phyloP scores from a whole-genome alignment of 2,329 filamentous ascomycete genomes.

The Penicillium sp. region DNA sequence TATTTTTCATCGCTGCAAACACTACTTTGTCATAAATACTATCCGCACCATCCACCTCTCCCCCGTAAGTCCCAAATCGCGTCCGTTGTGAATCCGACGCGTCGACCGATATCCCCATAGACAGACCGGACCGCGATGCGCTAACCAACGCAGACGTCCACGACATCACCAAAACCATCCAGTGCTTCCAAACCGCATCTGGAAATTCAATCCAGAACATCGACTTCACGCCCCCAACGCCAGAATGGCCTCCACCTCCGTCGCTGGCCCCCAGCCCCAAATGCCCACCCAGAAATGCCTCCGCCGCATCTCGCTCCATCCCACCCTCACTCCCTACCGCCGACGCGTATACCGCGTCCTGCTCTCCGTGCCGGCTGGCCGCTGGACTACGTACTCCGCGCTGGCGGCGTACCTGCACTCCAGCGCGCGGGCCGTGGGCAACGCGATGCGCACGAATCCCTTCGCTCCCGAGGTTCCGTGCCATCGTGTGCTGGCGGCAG shows the following conservation, averaged over 20 bases:
- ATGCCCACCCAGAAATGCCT: conserved; percentile 31
- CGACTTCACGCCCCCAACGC: no score
- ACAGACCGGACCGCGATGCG: no score
- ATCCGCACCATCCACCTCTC: no score
- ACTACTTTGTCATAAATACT: conserved; percentile 46
- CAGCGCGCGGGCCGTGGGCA: conserved; percentile 73
- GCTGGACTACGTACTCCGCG: conserved; percentile 73
- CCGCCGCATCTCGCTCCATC: conserved; percentile 44
- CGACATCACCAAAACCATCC: no score
- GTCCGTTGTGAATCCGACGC: no score
- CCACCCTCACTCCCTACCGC: conserved; percentile 51
- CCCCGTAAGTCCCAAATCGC: no score
- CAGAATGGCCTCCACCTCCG: no score
- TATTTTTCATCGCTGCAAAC: conserved; percentile 38
- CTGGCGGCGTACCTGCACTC: conserved; percentile 66
- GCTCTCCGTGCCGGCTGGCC: conserved; percentile 71
- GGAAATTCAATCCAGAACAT: no score
- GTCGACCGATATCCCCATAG: no score
- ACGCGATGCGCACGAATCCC: conserved; percentile 72
- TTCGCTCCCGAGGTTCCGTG: conserved; percentile 81
- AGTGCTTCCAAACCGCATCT: no score
- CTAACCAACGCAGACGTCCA: no score
- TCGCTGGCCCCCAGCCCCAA: not conserved
- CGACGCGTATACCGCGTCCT: conserved; percentile 65
- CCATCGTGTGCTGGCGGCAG: conserved; percentile 73